Evolutionary conservation across 2,329 filamentous ascomycete species (phyloP).

Genomic region (Phialocephala subalpina): DNA sequence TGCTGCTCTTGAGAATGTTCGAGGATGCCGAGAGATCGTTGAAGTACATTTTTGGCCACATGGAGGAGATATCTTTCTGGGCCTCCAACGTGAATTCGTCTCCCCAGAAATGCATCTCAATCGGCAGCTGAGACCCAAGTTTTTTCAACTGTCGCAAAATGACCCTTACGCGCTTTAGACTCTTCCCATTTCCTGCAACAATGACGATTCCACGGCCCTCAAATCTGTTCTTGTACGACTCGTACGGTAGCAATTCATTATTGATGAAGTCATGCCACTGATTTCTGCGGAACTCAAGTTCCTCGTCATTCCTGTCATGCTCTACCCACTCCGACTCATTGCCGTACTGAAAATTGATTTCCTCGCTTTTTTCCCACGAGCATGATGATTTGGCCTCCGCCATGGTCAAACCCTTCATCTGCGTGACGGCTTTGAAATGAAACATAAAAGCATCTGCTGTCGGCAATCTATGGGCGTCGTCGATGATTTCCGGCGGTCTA

Average conservation of each 20-base stretch:
- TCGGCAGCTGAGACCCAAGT: slow-evolving; percentile 13
- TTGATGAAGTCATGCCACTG: slow-evolving; percentile 21
- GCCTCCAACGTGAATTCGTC: slow-evolving; percentile 12
- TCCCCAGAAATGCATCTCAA: slow-evolving; percentile 22
- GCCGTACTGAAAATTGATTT: slow-evolving; percentile 21
- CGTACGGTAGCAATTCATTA: slow-evolving; percentile 20
- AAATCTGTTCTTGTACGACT: slow-evolving; percentile 13
- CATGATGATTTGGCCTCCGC: slow-evolving; percentile 21
- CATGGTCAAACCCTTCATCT: slow-evolving; percentile 8
- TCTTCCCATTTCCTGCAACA: slow-evolving; percentile 20
- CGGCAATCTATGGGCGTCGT: slow-evolving; percentile 18
- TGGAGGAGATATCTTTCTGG: slow-evolving; percentile 9
- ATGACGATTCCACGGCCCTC: slow-evolving; percentile 22
- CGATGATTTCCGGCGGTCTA: neutral
- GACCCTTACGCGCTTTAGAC: slow-evolving; percentile 18
- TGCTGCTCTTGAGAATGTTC: slow-evolving; percentile 16
- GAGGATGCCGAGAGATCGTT: slow-evolving; percentile 16
- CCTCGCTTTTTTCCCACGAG: slow-evolving; percentile 11
- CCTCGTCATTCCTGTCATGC: slow-evolving; percentile 17
- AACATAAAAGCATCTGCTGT: slow-evolving; percentile 19
- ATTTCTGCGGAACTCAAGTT: slow-evolving; percentile 13
- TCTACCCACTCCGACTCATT: slow-evolving; percentile 14
- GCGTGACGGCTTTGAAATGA: slow-evolving; percentile 19
- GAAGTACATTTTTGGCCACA: slow-evolving; percentile 19
- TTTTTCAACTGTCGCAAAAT: slow-evolving; percentile 17